A percentile compares a stretch with the other conserved stretches of the same genome.
phyloP scores from a whole-genome alignment of 2,329 filamentous ascomycete species.

The Fusarium oligoseptatum region DNA sequence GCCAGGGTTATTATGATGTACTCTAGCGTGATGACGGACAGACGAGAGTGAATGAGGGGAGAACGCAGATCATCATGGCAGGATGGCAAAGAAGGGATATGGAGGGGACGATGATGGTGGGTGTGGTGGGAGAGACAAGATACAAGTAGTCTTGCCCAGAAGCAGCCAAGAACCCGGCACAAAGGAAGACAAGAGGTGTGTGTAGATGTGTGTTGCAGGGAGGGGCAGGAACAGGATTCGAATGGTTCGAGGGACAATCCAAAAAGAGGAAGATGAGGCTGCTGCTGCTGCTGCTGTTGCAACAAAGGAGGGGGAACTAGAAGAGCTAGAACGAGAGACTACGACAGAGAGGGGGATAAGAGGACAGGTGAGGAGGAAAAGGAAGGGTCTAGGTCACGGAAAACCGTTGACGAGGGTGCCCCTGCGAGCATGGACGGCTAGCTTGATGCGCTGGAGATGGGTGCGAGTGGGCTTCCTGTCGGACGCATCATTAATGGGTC shows the following conservation, averaged over 20 bases:
- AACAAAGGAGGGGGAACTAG: conserved; percentile 1
- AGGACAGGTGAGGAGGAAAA: conserved; percentile 6
- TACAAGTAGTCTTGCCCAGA: conserved; percentile 38
- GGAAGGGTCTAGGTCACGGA: conserved; percentile 15
- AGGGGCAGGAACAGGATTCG: conserved; percentile 11
- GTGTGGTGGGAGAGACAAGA: conserved; percentile 22
- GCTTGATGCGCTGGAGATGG: conserved; percentile 11
- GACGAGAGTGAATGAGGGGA: background rate
- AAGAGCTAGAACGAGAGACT: conserved; percentile 17
- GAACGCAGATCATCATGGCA: conserved; percentile 26
- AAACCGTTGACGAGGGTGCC: conserved; percentile 35
- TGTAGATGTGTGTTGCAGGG: conserved; percentile 10
- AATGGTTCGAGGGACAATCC: conserved; percentile 13
- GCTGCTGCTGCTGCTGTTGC: conserved; percentile 6
- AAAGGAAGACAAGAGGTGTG: conserved; percentile 19
- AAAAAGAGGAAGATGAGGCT: conserved; percentile 30
- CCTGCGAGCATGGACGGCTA: conserved; percentile 23
- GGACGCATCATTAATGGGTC: conserved; percentile 8
- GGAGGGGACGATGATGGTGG: conserved; percentile 26
- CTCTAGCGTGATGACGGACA: background rate
- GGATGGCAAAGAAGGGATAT: conserved; percentile 21
- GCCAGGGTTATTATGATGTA: conserved; percentile 3
- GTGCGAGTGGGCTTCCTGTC: conserved; percentile 1
- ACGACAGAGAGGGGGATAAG: background rate
- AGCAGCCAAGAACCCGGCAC: conserved; percentile 28